These are phyloP conservation scores for Cercospora nicotianae DNA, from an alignment of 2,329 filamentous ascomycete species.

Conservation along the genomic window DNA sequence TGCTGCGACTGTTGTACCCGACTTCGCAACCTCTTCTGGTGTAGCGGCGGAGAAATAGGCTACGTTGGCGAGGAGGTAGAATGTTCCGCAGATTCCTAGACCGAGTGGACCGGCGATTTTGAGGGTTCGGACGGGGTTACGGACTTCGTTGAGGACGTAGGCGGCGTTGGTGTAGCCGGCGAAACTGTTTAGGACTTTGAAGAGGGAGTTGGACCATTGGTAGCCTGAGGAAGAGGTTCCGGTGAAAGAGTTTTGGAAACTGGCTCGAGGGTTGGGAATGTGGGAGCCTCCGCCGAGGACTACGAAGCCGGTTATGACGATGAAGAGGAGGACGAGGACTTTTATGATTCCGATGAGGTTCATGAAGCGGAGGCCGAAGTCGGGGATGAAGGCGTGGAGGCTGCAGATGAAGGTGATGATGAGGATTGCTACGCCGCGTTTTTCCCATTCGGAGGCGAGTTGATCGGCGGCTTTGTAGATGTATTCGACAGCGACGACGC, in stretches of 20 bases:
- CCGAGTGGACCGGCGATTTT: constrained; percentile 50
- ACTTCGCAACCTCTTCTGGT: constrained; percentile 50
- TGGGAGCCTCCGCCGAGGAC: constrained; percentile 56
- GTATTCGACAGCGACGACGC: constrained; percentile 60
- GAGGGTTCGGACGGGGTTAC: constrained; percentile 29
- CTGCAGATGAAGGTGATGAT: constrained; percentile 46
- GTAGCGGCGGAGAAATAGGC: constrained; percentile 57
- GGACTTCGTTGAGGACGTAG: constrained; percentile 63
- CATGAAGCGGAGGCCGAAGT: constrained; percentile 29
- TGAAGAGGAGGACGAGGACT: constrained; percentile 60
- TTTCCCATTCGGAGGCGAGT: constrained; percentile 58
- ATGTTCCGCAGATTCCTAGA: constrained; percentile 46
- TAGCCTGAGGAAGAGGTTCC: constrained; percentile 48
- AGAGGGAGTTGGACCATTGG: constrained; percentile 57
- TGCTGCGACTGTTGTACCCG: constrained; percentile 56
- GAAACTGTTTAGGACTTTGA: constrained; percentile 48
- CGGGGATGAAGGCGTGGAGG: constrained; percentile 54
- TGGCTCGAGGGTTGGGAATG: constrained; percentile 53
- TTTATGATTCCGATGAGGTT: constrained; percentile 62
- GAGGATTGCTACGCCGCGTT: constrained; percentile 66
- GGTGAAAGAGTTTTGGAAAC: constrained; percentile 58
- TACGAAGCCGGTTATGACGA: constrained; percentile 55
- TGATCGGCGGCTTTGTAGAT: constrained; percentile 46
- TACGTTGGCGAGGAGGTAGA: constrained; percentile 60
- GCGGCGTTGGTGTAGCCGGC: constrained; percentile 54